A percentile compares a stretch with the other conserved stretches of the same genome.
Conservation (phyloP, 2,329 filamentous ascomycete genomes). For the Coniella vitis region DNA sequence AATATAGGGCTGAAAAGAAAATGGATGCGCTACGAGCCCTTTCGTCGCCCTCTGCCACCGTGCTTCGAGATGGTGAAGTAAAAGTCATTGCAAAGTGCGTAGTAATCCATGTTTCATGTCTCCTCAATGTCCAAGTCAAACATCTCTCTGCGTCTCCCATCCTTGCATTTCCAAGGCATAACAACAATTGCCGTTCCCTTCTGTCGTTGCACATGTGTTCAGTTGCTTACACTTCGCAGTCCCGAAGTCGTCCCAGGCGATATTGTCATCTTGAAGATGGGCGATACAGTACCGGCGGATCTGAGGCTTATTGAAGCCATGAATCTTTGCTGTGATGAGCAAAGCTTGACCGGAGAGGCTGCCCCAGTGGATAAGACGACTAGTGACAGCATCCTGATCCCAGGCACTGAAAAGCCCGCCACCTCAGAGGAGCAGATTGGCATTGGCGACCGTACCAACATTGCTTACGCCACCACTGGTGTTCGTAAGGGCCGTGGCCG, state of each 20-base stretch:
- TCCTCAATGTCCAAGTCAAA: too few species aligned
- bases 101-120: not conserved
- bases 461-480: constrained; percentile 67
- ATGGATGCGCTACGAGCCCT: constrained; percentile 58
- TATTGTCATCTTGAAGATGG: constrained; percentile 59
- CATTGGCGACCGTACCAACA: constrained; percentile 67
- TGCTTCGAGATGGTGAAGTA: constrained; percentile 53
- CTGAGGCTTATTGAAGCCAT: constrained; percentile 64
- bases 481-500: constrained; percentile 67
- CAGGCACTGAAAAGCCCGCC: constrained; percentile 39
- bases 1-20: constrained; percentile 58
- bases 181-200: not conserved
- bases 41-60: constrained; percentile 56
- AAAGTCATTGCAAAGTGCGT: constrained; percentile 52
- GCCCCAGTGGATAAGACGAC: constrained; percentile 62
- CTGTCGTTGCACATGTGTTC: not conserved
- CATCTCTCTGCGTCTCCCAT: too few species aligned
- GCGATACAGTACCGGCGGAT: constrained; percentile 70
- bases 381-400: constrained; percentile 38
- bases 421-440: constrained; percentile 45
- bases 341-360: constrained; percentile 70
- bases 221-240: constrained; percentile 27
- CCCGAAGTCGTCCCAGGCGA: constrained; percentile 66
- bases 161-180: too few species aligned
- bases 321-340: constrained; percentile 75